Base-by-base conservation (phyloP, 2,329 filamentous ascomycete species). In the Scorias spongiosa region DNA sequence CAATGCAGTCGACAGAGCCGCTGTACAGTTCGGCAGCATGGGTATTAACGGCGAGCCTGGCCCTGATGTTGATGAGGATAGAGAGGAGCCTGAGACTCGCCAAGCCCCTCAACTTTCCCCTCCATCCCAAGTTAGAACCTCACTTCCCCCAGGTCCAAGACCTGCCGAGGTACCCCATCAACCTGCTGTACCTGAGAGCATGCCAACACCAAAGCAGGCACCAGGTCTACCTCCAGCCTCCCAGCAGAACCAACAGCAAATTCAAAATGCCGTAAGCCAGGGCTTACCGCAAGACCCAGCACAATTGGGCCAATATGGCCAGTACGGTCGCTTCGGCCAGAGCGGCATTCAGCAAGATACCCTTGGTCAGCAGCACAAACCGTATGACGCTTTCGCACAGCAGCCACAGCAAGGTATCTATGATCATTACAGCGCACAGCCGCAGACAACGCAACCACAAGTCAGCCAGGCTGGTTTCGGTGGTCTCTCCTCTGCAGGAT, bases 1-100 rank as follows among this genome's bases (percentile, higher is more conserved):
- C 68, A 87, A 91, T 53, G 88, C 91, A 43, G 83, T 98, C 26
- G 89, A 96, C 61, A 81, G 87, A 55, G 78, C 89, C 52, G 84
- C 88, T 41, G 87, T 98, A 41, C 89, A 96, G 61, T 98, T 98
- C 62, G 91, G 91, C 50, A 93, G 88, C 62, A 85, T 98, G 71
- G 93, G 82, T 58, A 65, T 98, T 57, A 88, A 84, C 59, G 87
- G 80, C 43, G 83, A 88, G 41, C 60, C 61, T 14, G 83, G 87
- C 43, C 62, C 70, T 26, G 88, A 95, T 57, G 84, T 94, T 49
- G 91, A 96, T 58, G 87, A 89, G 50, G 87, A 95, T 58, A 79
- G 88, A 49, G 91, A 98, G 67, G 87, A 96, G 63, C 80, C 89
- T 36, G 89, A 96, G 71, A 96, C 91, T 44, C 81, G 89, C 57